Conservation (phyloP, 2,329 filamentous ascomycete genomes). For the Fusarium nanum region DNA sequence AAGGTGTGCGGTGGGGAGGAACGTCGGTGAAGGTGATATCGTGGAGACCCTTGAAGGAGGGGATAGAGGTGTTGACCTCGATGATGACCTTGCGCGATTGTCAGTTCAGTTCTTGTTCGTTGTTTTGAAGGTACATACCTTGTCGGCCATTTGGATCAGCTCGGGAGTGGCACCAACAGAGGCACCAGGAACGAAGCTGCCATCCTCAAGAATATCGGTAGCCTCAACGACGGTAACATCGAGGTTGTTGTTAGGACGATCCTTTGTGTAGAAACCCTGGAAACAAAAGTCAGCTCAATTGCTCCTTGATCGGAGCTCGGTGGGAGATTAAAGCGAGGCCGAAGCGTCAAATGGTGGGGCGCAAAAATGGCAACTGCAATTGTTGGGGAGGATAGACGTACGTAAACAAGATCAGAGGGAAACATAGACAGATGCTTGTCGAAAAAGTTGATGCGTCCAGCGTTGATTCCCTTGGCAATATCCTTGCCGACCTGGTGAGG, state of each 20-base stretch:
- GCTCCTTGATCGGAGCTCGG: slow-evolving; percentile 21
- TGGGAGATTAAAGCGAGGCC: slow-evolving; percentile 38
- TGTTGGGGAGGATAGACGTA: slow-evolving; percentile 49
- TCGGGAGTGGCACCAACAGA: slow-evolving; percentile 88
- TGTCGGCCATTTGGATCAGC: slow-evolving; percentile 90
- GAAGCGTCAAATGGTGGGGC: slow-evolving; percentile 25
- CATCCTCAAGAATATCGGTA: slow-evolving; percentile 87
- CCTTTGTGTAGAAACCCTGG: slow-evolving; percentile 83
- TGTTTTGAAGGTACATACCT: slow-evolving; percentile 58
- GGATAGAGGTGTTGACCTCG: slow-evolving; percentile 88
- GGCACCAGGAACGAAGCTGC: slow-evolving; percentile 87
- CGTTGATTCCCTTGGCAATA: slow-evolving; percentile 91
- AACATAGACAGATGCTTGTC: slow-evolving; percentile 97
- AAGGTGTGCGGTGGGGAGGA: slow-evolving; percentile 83
- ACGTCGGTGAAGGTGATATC: slow-evolving; percentile 92
- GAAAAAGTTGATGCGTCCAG: slow-evolving; percentile 89
- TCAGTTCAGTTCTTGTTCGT: slow-evolving; percentile 3
- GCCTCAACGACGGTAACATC: slow-evolving; percentile 90
- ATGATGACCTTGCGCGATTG: slow-evolving; percentile 73
- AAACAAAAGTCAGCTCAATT: slow-evolving; percentile 27
- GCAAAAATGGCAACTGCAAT: not conserved
- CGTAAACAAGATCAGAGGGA: slow-evolving; percentile 85
- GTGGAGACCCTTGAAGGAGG: slow-evolving; percentile 87
- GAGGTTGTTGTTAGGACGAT: slow-evolving; percentile 77
- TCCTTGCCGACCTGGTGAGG: slow-evolving; percentile 93